phyloP scores from a whole-genome alignment of 352 stramenopile species.

The Blastocystis sp. region DNA sequence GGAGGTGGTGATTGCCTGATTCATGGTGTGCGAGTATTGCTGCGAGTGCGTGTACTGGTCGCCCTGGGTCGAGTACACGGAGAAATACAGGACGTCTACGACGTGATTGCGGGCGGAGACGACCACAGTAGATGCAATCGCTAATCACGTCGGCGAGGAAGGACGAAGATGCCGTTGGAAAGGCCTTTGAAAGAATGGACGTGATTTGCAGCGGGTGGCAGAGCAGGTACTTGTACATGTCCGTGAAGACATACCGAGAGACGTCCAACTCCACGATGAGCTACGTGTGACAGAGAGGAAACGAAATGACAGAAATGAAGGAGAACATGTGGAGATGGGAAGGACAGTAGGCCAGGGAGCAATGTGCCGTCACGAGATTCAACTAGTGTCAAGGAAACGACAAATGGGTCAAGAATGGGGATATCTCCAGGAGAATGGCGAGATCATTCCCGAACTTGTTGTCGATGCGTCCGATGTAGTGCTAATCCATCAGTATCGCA shows the following conservation, averaged over 20 bases:
- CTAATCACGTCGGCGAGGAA: conserved; percentile 19
- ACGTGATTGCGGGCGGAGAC: not conserved
- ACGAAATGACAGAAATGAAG: not conserved
- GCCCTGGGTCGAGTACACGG: conserved; percentile 33
- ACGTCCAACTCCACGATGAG: conserved; percentile 26
- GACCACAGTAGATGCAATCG: conserved; percentile 40
- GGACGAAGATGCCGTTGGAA: not conserved
- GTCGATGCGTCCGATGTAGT: conserved; percentile 54
- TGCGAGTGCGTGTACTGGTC: not conserved
- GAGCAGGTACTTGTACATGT: conserved; percentile 7
- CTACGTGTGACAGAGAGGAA: not conserved
- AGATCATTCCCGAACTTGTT: conserved; percentile 63
- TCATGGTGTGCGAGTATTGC: conserved; percentile 4
- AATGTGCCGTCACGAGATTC: conserved; percentile 23
- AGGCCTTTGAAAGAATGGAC: conserved; percentile 11
- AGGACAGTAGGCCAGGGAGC: conserved; percentile 27
- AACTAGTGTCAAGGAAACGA: conserved; percentile 16
- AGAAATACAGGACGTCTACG: conserved; percentile 50
- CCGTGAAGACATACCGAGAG: not conserved
- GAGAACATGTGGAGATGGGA: conserved; percentile 52
- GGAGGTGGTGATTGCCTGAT: not conserved
- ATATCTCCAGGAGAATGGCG: conserved; percentile 68
- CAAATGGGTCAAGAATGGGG: not conserved
- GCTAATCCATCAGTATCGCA: not conserved
- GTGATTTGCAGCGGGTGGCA: not conserved